Evolutionary conservation across 805 yeast genomes (phyloP).

Genomic region (Hanseniaspora hatyaiensis): DNA sequence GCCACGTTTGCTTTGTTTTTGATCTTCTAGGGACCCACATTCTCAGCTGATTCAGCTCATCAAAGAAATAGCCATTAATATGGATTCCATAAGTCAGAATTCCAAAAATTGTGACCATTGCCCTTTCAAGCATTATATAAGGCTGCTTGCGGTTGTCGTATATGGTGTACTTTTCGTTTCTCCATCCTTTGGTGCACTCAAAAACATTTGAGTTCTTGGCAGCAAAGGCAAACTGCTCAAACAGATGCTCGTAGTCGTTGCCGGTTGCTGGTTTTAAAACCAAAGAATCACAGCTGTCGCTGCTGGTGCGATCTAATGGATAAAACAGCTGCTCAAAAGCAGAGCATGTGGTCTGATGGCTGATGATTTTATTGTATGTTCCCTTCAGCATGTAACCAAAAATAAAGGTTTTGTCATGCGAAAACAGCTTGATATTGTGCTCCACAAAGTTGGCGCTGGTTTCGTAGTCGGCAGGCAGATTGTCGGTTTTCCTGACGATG

Average conservation of each 20-base stretch:
- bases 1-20: slow-evolving; percentile 69
- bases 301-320: no score
- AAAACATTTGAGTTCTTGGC: slow-evolving; percentile 33
- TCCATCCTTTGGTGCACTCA: slow-evolving; percentile 56
- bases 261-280: slow-evolving; percentile 19
- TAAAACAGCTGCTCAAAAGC: not conserved
- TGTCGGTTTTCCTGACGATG: slow-evolving; percentile 25
- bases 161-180: slow-evolving; percentile 69
- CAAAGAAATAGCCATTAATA: slow-evolving; percentile 62
- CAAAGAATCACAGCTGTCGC: no score
- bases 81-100: slow-evolving; percentile 86
- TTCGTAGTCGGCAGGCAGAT: slow-evolving; percentile 23
- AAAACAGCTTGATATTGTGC: slow-evolving; percentile 28
- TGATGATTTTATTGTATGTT: slow-evolving; percentile 19
- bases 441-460: slow-evolving; percentile 19
- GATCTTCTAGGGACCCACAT: slow-evolving; percentile 84
- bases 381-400: slow-evolving; percentile 34
- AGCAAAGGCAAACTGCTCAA: slow-evolving; percentile 31
- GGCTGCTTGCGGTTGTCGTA: slow-evolving; percentile 45
- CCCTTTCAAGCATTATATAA: slow-evolving; percentile 66
- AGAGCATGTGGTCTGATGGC: not conserved
- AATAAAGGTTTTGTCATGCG: slow-evolving; percentile 30
- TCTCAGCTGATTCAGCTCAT: slow-evolving; percentile 35
- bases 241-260: slow-evolving; percentile 25
- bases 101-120: slow-evolving; percentile 71